Conservation (phyloP, 2,329 filamentous ascomycete species). For the Aureobasidium sp. region DNA sequence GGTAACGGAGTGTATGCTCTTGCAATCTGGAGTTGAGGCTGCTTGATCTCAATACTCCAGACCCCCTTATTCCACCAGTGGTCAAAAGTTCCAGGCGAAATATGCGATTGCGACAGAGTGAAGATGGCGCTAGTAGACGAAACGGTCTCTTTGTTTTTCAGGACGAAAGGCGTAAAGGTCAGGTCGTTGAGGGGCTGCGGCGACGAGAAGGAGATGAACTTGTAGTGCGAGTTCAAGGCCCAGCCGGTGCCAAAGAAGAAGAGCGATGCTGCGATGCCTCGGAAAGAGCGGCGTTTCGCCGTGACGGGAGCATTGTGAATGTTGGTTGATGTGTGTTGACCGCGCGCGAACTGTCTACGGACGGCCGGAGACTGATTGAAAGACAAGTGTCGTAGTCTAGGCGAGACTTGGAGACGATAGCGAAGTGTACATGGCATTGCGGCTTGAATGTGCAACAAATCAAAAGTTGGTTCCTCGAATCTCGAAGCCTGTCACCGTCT, state of each 20-base stretch:
- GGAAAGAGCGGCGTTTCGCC: conserved; percentile 1
- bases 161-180: conserved; percentile 59
- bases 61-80: conserved; percentile 18
- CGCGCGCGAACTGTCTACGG: not conserved
- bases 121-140: conserved; percentile 64
- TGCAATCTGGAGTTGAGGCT: conserved; percentile 88
- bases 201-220: not conserved
- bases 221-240: not conserved
- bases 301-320: not conserved
- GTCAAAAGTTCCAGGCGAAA: conserved; percentile 14
- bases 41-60: conserved; percentile 89
- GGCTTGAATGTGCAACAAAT: not conserved
- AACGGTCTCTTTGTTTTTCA: conserved; percentile 55
- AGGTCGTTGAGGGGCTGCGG: conserved; percentile 44
- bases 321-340: not conserved
- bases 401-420: not conserved
- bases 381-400: not conserved
- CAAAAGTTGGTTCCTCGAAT: not conserved
- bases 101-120: conserved; percentile 40
- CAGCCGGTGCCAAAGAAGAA: conserved; percentile 7
- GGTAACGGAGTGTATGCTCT: conserved; percentile 87
- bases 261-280: not conserved
- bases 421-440: not conserved
- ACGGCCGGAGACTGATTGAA: not conserved
- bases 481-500: not conserved